phyloP scores from a whole-genome alignment of 148 eudicot species.

The Oxyria digyna region DNA sequence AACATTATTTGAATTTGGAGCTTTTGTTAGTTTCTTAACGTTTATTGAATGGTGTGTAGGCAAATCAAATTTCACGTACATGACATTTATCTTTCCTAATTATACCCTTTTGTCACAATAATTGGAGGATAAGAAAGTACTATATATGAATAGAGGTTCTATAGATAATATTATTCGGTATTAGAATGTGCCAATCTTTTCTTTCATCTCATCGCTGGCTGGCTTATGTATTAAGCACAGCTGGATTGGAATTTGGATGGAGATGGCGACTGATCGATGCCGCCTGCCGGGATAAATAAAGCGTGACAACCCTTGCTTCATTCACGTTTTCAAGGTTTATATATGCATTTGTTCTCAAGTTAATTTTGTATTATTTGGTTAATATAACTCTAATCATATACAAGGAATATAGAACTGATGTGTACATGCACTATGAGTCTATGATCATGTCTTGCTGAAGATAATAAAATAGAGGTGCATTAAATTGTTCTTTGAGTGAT shows the following conservation, averaged over 20 bases:
- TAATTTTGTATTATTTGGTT: too few relatives aligned
- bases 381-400: background rate
- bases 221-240: background rate
- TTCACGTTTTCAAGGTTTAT: background rate
- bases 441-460: background rate
- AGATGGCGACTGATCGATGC: background rate
- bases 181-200: background rate
- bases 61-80: too few relatives aligned
- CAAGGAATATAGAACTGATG: background rate
- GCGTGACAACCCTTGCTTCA: background rate
- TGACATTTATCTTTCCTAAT: too few relatives aligned
- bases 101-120: background rate
- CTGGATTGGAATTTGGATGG: background rate
- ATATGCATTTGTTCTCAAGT: too few relatives aligned
- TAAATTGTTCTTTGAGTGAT: background rate
- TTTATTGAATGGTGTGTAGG: background rate
- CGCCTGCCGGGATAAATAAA: background rate
- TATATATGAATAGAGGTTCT: too few relatives aligned
- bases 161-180: background rate
- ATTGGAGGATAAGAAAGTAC: background rate
- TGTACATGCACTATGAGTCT: too few relatives aligned
- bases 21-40: background rate
- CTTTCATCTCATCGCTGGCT: background rate
- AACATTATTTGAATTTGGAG: too few relatives aligned
- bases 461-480: background rate